Evolutionary conservation across 2,329 filamentous ascomycete genomes (phyloP), one percentile per base, ranked within the genome.

Genomic region (Ophiostoma sp.): DNA sequence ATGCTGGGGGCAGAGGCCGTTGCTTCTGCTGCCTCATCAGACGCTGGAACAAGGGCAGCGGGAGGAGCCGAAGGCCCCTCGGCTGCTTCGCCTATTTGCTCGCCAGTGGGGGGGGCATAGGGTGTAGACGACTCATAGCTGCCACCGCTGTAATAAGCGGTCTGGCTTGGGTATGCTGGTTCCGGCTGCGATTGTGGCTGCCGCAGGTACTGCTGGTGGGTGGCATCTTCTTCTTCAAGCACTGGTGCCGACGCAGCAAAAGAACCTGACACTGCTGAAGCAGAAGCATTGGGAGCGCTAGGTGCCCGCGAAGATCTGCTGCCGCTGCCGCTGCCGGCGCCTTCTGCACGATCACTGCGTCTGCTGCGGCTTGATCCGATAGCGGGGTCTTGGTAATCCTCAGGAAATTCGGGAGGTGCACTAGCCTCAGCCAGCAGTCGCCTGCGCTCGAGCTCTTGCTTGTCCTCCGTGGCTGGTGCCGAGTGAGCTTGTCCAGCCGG

Each of bases 391-490:
- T 82, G 80, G 69, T 80, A 81, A 71, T 87, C 85, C 5, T 83
- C 81, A 0, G 84, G 83, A 62, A 86, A 83, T 11, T 83, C 81
- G 3, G 83, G 83, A 4, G 89, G 89, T 8, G 85, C 85, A 75
- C 88, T 90, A 7, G 85, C 85, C 73, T 89, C 84, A 66, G 82
- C 79, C 70, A 90, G 79, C n/a, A 91, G 76, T 49, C 88, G 81
- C 68, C 80, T 84, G 27, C 87, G 82, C 75, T 93, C 90, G 6
- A 92, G 79, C 75, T 96, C 92, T 73, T 89, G 87, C 76, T 96
- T 95, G 76, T 96, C 93, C 68, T 95, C 60, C n/a, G 60, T 42
- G 7, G 58, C 58, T 91, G 14, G 78, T 80, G 79, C 71, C 36
- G 75, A 71, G 5, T 72, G 49, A 12, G 55, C 40, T 11, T 52